Conservation (phyloP, 2,329 filamentous ascomycete genomes). For the Aspergillus sp. region DNA sequence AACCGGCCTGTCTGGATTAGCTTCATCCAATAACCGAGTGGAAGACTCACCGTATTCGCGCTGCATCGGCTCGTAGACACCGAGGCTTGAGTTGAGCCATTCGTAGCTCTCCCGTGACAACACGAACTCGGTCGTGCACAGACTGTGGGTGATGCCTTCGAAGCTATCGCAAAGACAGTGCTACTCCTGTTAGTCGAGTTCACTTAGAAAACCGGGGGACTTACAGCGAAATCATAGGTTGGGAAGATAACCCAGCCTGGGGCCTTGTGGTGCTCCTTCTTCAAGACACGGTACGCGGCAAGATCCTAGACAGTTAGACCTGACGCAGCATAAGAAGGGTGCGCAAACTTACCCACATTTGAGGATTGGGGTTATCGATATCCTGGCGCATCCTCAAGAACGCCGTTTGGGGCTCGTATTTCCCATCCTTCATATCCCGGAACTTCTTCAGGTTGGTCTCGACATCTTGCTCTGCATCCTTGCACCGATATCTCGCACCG, state of each 20-base stretch:
- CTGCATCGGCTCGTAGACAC: slow-evolving; percentile 90
- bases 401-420: slow-evolving; percentile 81
- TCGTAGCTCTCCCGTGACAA: slow-evolving; percentile 85
- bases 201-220: not conserved
- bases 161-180: slow-evolving; percentile 85
- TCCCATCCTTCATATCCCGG: slow-evolving; percentile 84
- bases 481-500: slow-evolving; percentile 49
- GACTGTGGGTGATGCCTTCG: slow-evolving; percentile 84
- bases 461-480: slow-evolving; percentile 56
- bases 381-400: slow-evolving; percentile 93
- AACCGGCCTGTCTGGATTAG: slow-evolving; percentile 48
- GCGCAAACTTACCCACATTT: slow-evolving; percentile 68
- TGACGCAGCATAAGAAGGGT: not conserved
- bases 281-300: slow-evolving; percentile 82
- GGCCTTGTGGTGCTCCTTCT: slow-evolving; percentile 55
- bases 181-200: not conserved
- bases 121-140: slow-evolving; percentile 93
- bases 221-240: slow-evolving; percentile 67
- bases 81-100: slow-evolving; percentile 78
- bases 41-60: slow-evolving; percentile 65
- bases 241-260: slow-evolving; percentile 87
- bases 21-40: no score
- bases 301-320: slow-evolving; percentile 55
- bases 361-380: slow-evolving; percentile 72
- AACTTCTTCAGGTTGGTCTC: slow-evolving; percentile 61